Conservation (phyloP, 345 rosid species). For the Populus nigra region DNA sequence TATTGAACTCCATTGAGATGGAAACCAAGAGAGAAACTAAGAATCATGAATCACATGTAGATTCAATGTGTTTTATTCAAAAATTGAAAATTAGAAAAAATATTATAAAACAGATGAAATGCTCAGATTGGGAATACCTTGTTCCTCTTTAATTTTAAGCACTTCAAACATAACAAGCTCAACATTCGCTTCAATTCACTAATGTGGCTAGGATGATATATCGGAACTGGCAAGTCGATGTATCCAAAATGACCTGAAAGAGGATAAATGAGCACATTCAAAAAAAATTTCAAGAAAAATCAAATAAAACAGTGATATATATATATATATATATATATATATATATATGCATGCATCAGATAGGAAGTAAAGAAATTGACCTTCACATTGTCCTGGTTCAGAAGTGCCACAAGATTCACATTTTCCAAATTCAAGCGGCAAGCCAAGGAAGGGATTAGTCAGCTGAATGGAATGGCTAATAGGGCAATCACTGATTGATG, state of each 20-base stretch:
- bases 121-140: conserved; percentile 45
- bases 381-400: conserved; percentile 84
- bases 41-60: not conserved
- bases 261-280: conserved; percentile 16
- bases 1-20: not conserved
- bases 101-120: not conserved
- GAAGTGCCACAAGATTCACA: conserved; percentile 91
- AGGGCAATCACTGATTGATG: conserved; percentile 67
- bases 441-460: conserved; percentile 77
- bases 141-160: conserved; percentile 67
- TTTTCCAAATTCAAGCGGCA: conserved; percentile 88
- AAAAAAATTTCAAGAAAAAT: too few species aligned
- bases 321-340: too few species aligned
- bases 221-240: conserved; percentile 73
- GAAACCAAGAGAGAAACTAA: not conserved
- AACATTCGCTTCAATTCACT: conserved; percentile 68
- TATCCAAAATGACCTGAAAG: conserved; percentile 91
- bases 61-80: not conserved
- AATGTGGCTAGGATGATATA: conserved; percentile 87
- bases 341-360: not conserved
- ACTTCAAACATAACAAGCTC: conserved; percentile 79
- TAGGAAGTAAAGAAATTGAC: conserved; percentile 25
- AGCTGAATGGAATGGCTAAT: conserved; percentile 77
- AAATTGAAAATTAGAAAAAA: not conserved
- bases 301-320: not conserved